Evolutionary conservation across 2,329 filamentous ascomycete genomes (phyloP), one percentile per base, ranked within the genome.

Genomic region (Plenodomus biglobosus): DNA sequence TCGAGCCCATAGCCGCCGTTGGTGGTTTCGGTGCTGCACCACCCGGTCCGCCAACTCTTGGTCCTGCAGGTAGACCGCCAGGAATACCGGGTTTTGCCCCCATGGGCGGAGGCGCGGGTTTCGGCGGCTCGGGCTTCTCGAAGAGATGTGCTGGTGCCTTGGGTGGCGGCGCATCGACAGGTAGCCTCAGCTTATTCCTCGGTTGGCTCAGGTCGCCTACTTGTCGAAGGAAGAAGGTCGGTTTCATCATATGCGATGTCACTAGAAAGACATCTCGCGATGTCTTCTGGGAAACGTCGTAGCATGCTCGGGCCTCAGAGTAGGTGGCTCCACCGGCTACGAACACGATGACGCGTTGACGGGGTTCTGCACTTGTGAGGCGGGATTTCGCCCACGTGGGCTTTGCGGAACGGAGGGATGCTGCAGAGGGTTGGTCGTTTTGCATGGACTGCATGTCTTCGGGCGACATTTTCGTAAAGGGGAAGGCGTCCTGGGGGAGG

Each of bases 271-370:
- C 77, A 61, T 99, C 94, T 56, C 87, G 84, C 43, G 83, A 84
- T 39, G 84, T 84, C 41, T 84, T 77, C 43, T 85, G 81, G 2
- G 89, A 87, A 20, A 92, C 77, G 63, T 96, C 90, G 69, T 97
- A 97, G 74, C 94, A 99, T 11, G 85, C 82, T 21, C 94, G 85
- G 24, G 89, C 82, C 74, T 99, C 94, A 4, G 90, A 91, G 70
- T 92, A 96, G 0, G 94, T 97, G 17, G 94, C 94, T 38, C 94
- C 94, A 40, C 94, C 94, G 1, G 92, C 94, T 81, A 97, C 87
- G 69, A 96, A 97, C 15, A 97, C 86, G 50, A 99, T 88, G 44
- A 97, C 81, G 43, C 94, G 85, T 70, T 99, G 94, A 44, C 87
- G 84, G 56, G 92, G 95, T 68, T 97, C 92, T 51, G 79, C 83